Conservation (phyloP, 352 stramenopile genomes). For the Bremia lactucae region DNA sequence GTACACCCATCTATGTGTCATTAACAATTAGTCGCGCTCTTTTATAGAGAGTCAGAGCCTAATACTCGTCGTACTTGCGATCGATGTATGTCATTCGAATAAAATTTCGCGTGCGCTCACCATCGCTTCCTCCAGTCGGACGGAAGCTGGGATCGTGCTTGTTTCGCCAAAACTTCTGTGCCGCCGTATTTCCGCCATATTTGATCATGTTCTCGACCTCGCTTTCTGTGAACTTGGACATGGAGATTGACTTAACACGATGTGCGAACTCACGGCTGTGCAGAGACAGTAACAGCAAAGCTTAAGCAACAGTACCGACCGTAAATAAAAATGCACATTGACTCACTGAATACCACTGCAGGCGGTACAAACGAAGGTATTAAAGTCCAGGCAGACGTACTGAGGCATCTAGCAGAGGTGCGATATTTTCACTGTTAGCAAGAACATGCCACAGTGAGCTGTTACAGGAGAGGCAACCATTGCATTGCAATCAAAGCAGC, state of each 20-base stretch:
- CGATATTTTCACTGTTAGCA: too few species aligned
- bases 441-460: slow-evolving; percentile 4
- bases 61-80: slow-evolving; percentile 45
- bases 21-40: background rate
- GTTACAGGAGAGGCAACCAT: slow-evolving; percentile 37
- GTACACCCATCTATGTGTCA: slow-evolving; percentile 49
- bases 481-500: slow-evolving; percentile 87
- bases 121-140: slow-evolving; percentile 53
- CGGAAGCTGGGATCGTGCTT: slow-evolving; percentile 78
- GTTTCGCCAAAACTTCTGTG: slow-evolving; percentile 77
- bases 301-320: background rate
- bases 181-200: slow-evolving; percentile 82
- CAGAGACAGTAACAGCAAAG: background rate
- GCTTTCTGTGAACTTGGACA: slow-evolving; percentile 88
- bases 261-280: slow-evolving; percentile 86
- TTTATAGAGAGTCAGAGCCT: background rate
- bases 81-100: slow-evolving; percentile 84
- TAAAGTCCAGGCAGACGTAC: slow-evolving; percentile 89
- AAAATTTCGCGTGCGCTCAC: slow-evolving; percentile 83
- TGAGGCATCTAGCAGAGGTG: slow-evolving; percentile 80
- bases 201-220: slow-evolving; percentile 86
- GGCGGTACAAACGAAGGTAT: slow-evolving; percentile 90
- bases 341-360: slow-evolving; percentile 90
- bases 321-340: background rate
- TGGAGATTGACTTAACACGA: slow-evolving; percentile 89